Conservation (phyloP, 495 filamentous ascomycete species). For the Eremomyces bilateralis region DNA sequence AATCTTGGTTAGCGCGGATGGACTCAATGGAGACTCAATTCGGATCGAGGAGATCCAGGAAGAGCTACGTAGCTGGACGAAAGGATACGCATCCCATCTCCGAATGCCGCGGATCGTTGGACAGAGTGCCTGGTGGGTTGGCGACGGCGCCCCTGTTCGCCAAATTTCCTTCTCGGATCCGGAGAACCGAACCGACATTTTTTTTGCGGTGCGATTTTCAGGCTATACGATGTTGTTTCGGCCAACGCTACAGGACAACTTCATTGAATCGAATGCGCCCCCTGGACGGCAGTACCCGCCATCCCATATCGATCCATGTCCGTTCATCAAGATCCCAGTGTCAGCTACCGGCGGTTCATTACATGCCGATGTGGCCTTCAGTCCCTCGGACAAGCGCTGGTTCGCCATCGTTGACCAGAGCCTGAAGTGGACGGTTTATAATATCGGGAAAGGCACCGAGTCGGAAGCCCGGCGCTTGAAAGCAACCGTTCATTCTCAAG, state of each 20-base stretch:
- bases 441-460: too few species aligned
- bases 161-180: slow-evolving; percentile 34
- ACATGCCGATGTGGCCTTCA: slow-evolving; percentile 60
- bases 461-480: too few species aligned
- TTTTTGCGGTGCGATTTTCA: slow-evolving; percentile 14
- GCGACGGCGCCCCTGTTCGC: slow-evolving; percentile 34
- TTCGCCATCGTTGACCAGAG: slow-evolving; percentile 49
- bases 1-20: neutral
- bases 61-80: neutral
- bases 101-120: slow-evolving; percentile 2
- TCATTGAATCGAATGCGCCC: neutral
- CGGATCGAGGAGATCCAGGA: neutral
- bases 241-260: slow-evolving; percentile 4
- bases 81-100: neutral
- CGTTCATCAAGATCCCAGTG: slow-evolving; percentile 31
- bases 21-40: neutral
- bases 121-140: slow-evolving; percentile 32
- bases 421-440: slow-evolving; percentile 61
- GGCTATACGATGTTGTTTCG: slow-evolving; percentile 13
- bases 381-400: slow-evolving; percentile 46
- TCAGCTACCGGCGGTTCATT: slow-evolving; percentile 30
- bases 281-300: slow-evolving; percentile 6
- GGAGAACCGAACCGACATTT: slow-evolving; percentile 6
- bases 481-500: too few species aligned
- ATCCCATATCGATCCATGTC: slow-evolving; percentile 39